phyloP scores from a whole-genome alignment of 1,139 yeast genomes.

The Blastobotrys serpentis region DNA sequence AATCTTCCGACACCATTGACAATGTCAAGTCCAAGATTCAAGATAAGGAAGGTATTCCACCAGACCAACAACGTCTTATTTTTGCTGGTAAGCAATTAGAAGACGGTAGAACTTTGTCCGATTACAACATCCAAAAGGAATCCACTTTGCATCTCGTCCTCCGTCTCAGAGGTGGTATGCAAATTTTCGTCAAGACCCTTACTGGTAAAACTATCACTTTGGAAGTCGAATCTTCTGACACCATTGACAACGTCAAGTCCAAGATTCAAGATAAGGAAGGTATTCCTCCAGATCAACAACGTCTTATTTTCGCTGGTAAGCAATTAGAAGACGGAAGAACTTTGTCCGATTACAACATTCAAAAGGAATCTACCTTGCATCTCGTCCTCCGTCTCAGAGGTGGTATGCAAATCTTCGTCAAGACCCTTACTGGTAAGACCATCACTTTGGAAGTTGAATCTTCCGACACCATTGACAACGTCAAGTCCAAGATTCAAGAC shows the following conservation, averaged over 20 bases:
- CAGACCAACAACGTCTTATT: too few relatives aligned
- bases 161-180: conserved; percentile 99
- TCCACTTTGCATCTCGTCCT: too few relatives aligned
- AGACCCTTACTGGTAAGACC: conserved; percentile 98
- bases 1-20: too few relatives aligned
- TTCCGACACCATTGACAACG: conserved; percentile 83
- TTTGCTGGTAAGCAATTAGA: too few relatives aligned
- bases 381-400: conserved; percentile 98
- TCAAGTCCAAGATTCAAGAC: conserved; percentile 82
- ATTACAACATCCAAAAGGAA: conserved; percentile 99
- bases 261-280: too few relatives aligned
- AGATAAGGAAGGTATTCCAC: too few relatives aligned
- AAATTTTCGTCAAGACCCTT: conserved; percentile 97
- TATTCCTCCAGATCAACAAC: too few relatives aligned
- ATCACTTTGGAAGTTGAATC: conserved; percentile 81
- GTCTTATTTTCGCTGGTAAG: conserved; percentile 99
- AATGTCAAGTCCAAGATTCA: too few relatives aligned
- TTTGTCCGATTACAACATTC: conserved; percentile 98
- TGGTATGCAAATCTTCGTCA: conserved; percentile 99
- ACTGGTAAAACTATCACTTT: conserved; percentile 99
- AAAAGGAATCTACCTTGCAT: conserved; percentile 98
- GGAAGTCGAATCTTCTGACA: too few relatives aligned
- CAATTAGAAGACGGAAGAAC: conserved; percentile 99
- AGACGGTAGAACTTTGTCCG: conserved; percentile 98
- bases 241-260: too few relatives aligned